Conservation (phyloP, 306 rosid species). For the Malus asiatica region DNA sequence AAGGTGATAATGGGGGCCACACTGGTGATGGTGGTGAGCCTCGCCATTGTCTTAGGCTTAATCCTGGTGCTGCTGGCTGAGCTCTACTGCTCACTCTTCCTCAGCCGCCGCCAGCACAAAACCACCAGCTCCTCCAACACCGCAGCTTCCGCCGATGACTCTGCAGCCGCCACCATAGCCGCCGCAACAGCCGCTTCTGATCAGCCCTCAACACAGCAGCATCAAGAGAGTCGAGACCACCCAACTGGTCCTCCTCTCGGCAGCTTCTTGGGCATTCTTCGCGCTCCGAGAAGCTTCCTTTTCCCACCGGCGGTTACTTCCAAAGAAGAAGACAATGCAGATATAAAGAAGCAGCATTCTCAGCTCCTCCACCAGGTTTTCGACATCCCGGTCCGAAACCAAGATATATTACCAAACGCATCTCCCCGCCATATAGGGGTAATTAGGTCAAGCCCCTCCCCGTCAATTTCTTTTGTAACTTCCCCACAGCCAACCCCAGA, state of each 20-base stretch:
- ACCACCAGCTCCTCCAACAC: constrained; percentile 8
- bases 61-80: constrained; percentile 73
- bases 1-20: constrained; percentile 85
- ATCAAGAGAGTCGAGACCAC: constrained; percentile 19
- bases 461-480: constrained; percentile 31
- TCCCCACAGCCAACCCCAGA: constrained; percentile 22
- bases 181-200: constrained; percentile 15
- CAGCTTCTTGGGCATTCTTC: constrained; percentile 64
- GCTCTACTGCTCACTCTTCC: constrained; percentile 88
- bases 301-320: constrained; percentile 40
- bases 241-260: constrained; percentile 20
- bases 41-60: constrained; percentile 72
- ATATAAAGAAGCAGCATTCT: constrained; percentile 28
- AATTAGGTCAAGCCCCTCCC: constrained; percentile 18
- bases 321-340: constrained; percentile 31
- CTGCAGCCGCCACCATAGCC: background rate
- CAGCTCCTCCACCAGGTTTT: constrained; percentile 34
- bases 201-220: constrained; percentile 11
- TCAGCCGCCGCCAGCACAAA: constrained; percentile 64
- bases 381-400: constrained; percentile 39
- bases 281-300: constrained; percentile 69
- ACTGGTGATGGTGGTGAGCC: constrained; percentile 70
- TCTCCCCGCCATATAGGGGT: constrained; percentile 25
- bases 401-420: constrained; percentile 18
- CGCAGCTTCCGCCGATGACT: background rate